Base-by-base conservation (phyloP, 495 filamentous ascomycete genomes). In the Neurospora tetraspora region DNA sequence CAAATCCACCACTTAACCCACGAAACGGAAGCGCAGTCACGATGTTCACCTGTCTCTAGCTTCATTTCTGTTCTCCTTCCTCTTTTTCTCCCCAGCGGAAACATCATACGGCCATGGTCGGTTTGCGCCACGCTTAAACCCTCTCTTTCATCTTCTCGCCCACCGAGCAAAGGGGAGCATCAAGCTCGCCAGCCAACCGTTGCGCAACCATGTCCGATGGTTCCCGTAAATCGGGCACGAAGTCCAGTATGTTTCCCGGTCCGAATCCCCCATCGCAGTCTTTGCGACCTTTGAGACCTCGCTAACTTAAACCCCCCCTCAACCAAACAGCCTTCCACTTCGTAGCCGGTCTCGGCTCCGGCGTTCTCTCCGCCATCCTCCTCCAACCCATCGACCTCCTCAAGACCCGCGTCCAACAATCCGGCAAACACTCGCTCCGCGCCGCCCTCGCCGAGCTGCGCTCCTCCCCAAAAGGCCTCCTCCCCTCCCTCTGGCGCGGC, bases 321-420 rank as follows among this genome's bases (percentile, higher is more conserved):
- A 10, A n/a, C 18, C 42, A 16, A 31, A 43, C 68, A 86, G 85
- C 82, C 75, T 94, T 94, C 81, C 95, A 97, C 85, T 96, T 98
- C 83, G 82, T 89, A 73, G 96, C 94, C 71, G 96, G 96, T 73
- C 91, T 97, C 43, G 87, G 87, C 77, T 97, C 94, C 0, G 96
- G 96, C 78, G 86, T 96, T 69, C 87, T 92, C 74, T 93, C 94
- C 53, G 93, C 96, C 72, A 89, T 94, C 72, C 89, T 98, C 76
- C 90, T 99, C 70, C 96, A 99, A 83, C 96, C 96, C 37, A 93
- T 94, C 79, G 96, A 98, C 81, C 92, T 98, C 27, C 90, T 99
- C 81, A 99, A 99, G 84, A 99, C 91, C 43, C 93, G 96, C 65
- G 89, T 98, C 71, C 96, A 99, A 78, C 93, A 96, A 80, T 87